Percentiles rank a stretch among this genome's conserved stretches.
phyloP scores from a whole-genome alignment of 495 filamentous ascomycete species.

The Acidiella bohemica region DNA sequence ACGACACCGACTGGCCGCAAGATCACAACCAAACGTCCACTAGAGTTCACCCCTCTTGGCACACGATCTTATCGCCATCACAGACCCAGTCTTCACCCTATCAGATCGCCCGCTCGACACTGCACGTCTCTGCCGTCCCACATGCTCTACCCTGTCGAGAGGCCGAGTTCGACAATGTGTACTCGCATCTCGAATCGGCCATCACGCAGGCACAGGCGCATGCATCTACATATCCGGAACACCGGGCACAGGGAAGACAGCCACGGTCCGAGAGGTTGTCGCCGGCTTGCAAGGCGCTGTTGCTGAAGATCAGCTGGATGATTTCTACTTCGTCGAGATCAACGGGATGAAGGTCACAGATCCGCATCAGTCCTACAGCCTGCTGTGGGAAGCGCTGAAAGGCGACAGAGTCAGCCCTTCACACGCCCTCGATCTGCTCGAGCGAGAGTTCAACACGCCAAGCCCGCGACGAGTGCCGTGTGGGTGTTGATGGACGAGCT shows the following conservation, averaged over 20 bases:
- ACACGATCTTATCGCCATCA: conserved; percentile 71
- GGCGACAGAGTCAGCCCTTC: conserved; percentile 84
- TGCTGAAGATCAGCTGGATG: conserved; percentile 80
- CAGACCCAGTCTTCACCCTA: conserved; percentile 77
- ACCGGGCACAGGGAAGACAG: conserved; percentile 96
- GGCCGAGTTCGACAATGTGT: conserved; percentile 79
- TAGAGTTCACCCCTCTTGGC: conserved; percentile 89
- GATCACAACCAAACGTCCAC: conserved; percentile 73
- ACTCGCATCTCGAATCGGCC: conserved; percentile 83
- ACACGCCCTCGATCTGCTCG: conserved; percentile 80
- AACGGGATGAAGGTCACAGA: conserved; percentile 99
- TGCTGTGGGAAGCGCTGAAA: conserved; percentile 92
- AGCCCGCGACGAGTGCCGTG: conserved; percentile 84
- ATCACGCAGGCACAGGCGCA: conserved; percentile 86
- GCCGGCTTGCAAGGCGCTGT: conserved; percentile 77
- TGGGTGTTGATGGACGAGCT: conserved; percentile 97
- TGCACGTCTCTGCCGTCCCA: conserved; percentile 90
- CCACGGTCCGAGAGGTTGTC: conserved; percentile 91
- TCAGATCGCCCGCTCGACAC: conserved; percentile 70
- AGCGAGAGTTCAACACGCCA: conserved; percentile 81
- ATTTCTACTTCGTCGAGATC: conserved; percentile 99
- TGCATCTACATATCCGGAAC: conserved; percentile 99
- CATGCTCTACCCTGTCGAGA: conserved; percentile 81
- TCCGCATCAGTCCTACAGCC: conserved; percentile 87
- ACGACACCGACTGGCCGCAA: conserved; percentile 63